Base-by-base conservation (phyloP, 75 land plant species). In the Picea glauca region DNA sequence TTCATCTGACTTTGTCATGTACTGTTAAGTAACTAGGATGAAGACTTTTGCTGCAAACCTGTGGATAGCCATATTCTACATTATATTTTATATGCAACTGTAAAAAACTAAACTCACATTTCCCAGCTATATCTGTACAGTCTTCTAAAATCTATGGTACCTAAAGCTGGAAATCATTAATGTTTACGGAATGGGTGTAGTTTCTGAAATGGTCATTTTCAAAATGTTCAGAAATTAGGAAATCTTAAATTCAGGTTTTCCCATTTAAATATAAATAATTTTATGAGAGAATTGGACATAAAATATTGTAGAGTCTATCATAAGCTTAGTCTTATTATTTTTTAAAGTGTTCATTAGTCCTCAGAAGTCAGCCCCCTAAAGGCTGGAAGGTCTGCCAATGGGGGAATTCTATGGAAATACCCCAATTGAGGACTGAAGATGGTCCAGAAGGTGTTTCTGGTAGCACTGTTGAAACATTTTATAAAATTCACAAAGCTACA, bases 191-290 rank as follows among this genome's bases (percentile, higher is more conserved):
- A 66, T 30, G n/a, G 70, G 43, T 17, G 1, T 66, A 15, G 18
- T 26, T 63, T 63, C 32, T 31, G 26, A 63, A 63, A 63, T 30
- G 66, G 66, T 26, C 66, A 63, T 63, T 63, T 63, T 62, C 32
- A 62, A 62, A 65, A 32, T 32, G 33, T 31, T 7, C 66, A 31
- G 4, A 64, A 65, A 32, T 35, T 17, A 35, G 68, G 5, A 65
- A 65, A 32, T 31, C 1, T 65, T 4, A 13, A 64, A 65, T 17
- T 0, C 17, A 68, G 54, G 21, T n/a, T 8, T 68, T 81, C 80
- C 50, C 21, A 5, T 81, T 58, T 78, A 58, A 13, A 80, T 50
- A 62, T 81, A 21, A 38, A 70, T 26, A 43, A 76, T 17, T 13
- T 35, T 54, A 50, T 12, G 9, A 38, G 15, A 60, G 30, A 78